Conservation (phyloP, 768 basidiomycete species). For the Termitomyces sp. region DNA sequence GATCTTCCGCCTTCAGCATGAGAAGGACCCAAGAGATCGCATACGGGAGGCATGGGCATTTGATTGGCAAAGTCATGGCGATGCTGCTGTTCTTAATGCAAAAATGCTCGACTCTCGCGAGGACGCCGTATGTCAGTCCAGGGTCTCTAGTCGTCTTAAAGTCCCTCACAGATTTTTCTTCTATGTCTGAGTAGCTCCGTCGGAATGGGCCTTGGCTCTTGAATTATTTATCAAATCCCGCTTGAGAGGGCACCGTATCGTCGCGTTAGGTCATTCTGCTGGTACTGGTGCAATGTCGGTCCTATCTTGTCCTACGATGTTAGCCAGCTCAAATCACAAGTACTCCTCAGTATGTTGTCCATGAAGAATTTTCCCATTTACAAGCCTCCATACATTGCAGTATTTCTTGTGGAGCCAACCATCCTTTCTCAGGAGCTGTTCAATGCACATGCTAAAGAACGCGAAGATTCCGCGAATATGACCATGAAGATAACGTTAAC, state of each 20-base stretch:
- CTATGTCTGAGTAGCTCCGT: slow-evolving; percentile 11
- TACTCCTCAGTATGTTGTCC: slow-evolving; percentile 13
- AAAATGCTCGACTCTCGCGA: slow-evolving; percentile 17
- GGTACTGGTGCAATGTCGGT: slow-evolving; percentile 25
- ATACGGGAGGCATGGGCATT: slow-evolving; percentile 35
- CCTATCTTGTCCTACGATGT: background rate
- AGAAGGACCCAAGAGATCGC: slow-evolving; percentile 13
- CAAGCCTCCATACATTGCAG: slow-evolving; percentile 16
- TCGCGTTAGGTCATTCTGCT: slow-evolving; percentile 28
- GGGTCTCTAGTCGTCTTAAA: background rate
- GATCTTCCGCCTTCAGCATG: slow-evolving; percentile 19
- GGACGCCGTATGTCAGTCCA: slow-evolving; percentile 16
- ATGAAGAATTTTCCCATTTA: slow-evolving; percentile 8
- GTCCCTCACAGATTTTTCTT: background rate
- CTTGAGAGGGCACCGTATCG: slow-evolving; percentile 17
- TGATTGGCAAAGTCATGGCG: slow-evolving; percentile 36
- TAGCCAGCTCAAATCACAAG: background rate
- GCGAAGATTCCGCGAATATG: slow-evolving; percentile 9
- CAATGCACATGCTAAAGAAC: slow-evolving; percentile 14
- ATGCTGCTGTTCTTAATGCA: slow-evolving; percentile 27
- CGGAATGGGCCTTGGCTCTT: slow-evolving; percentile 18
- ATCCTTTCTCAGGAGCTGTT: slow-evolving; percentile 22
- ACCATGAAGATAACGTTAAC: slow-evolving; percentile 15
- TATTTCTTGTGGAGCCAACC: slow-evolving; percentile 29
- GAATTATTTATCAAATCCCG: slow-evolving; percentile 11